phyloP scores from a whole-genome alignment of 2,329 filamentous ascomycete genomes.

The Myriosclerotinia duriaeana region DNA sequence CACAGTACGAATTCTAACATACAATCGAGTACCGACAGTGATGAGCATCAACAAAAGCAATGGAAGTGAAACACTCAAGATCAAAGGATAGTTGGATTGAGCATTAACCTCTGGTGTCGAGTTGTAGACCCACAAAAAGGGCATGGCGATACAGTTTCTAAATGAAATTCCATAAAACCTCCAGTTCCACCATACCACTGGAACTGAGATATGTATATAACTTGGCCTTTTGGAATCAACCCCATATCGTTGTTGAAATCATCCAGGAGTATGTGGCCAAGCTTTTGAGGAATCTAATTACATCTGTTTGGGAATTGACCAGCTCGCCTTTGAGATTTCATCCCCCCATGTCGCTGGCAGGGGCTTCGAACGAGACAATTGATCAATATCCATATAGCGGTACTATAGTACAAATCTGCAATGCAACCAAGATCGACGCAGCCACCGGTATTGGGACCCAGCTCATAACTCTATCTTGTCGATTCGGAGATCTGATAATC shows the following conservation, averaged over 20 bases:
- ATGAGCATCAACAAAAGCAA: conserved; percentile 16
- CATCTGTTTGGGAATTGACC: background rate
- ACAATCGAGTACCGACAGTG: conserved; percentile 4
- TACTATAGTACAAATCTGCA: background rate
- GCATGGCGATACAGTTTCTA: conserved; percentile 12
- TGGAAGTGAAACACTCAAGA: conserved; percentile 5
- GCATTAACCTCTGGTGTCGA: conserved; percentile 15
- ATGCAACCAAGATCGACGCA: conserved; percentile 2
- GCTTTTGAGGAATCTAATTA: background rate
- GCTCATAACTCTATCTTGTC: background rate
- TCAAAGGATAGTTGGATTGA: conserved; percentile 13
- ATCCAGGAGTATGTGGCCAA: background rate
- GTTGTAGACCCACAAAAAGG: conserved; percentile 23
- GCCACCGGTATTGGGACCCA: background rate
- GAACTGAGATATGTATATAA: conserved; percentile 15
- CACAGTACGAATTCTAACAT: conserved; percentile 18
- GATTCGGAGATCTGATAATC: background rate
- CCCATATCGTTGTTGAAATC: background rate
- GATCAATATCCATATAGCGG: background rate
- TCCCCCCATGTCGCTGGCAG: conserved; percentile 2
- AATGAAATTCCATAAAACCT: conserved; percentile 1
- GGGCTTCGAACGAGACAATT: conserved; percentile 6
- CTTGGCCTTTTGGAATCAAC: background rate
- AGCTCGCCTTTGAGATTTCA: background rate
- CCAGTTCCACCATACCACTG: background rate